Conservation (phyloP, 768 basidiomycete species). For the Mycena capillaripes region DNA sequence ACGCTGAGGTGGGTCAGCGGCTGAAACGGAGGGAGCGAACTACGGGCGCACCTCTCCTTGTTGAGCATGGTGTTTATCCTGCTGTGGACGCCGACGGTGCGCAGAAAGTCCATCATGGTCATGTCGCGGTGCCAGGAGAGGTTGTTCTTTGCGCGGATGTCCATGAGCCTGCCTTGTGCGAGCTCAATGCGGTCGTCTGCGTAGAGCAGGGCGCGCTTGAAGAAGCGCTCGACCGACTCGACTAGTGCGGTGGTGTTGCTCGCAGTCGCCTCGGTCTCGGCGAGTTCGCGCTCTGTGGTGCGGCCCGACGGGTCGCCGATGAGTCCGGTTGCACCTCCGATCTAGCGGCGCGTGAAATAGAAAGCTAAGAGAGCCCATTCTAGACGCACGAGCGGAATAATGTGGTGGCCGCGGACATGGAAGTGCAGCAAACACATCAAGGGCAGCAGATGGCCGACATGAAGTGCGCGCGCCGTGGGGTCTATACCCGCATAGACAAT, state of each 20-base stretch:
- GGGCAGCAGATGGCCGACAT: constrained; percentile 95
- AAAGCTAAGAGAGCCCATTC: not conserved
- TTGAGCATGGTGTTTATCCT: constrained; percentile 92
- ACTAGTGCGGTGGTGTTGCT: constrained; percentile 77
- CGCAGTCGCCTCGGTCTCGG: constrained; percentile 70
- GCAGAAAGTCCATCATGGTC: constrained; percentile 86
- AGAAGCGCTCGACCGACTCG: constrained; percentile 78
- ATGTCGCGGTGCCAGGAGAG: constrained; percentile 84
- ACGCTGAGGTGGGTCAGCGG: constrained; percentile 65
- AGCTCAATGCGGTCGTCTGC: constrained; percentile 55
- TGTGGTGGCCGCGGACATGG: constrained; percentile 83
- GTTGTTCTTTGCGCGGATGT: constrained; percentile 58
- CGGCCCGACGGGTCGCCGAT: constrained; percentile 98
- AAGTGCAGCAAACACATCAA: constrained; percentile 92
- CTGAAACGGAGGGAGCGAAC: not conserved
- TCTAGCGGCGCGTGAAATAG: constrained; percentile 60
- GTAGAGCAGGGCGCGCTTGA: constrained; percentile 74
- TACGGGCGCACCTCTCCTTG: constrained; percentile 88
- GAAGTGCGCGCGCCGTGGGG: constrained; percentile 90
- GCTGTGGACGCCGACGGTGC: constrained; percentile 82
- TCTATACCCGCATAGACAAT: constrained; percentile 92
- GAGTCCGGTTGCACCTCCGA: constrained; percentile 96
- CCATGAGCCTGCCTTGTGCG: constrained; percentile 29
- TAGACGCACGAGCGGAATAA: constrained; percentile 85
- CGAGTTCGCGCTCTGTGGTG: constrained; percentile 80